A percentile compares a stretch with the other conserved stretches of the same genome.
Conservation (phyloP, 2,329 filamentous ascomycete genomes). For the Sclerotinia trifoliorum region DNA sequence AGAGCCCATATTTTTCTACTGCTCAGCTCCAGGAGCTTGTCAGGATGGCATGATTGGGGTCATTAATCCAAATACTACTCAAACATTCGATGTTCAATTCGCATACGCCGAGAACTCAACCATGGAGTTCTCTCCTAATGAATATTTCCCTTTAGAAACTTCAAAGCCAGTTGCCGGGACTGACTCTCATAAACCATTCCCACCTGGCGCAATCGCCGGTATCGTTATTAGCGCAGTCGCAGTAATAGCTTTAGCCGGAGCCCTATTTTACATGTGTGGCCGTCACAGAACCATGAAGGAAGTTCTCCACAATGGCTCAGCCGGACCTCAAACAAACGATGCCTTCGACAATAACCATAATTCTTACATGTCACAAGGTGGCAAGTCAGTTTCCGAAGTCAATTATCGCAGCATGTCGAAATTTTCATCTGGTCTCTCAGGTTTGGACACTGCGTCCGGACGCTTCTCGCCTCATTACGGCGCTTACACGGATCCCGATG, state of each 20-base stretch:
- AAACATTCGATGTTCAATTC: constrained; percentile 50
- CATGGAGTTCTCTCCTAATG: constrained; percentile 55
- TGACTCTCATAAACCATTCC: constrained; percentile 33
- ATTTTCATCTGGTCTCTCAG: neutral
- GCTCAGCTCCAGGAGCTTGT: constrained; percentile 65
- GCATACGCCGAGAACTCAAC: constrained; percentile 49
- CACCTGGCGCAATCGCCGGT: constrained; percentile 56
- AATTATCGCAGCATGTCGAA: constrained; percentile 33
- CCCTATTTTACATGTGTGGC: constrained; percentile 49
- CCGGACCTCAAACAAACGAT: constrained; percentile 2
- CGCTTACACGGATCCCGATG: constrained; percentile 15
- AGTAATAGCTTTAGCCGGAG: constrained; percentile 46
- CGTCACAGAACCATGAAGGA: constrained; percentile 29
- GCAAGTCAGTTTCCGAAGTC: constrained; percentile 28
- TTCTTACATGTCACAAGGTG: constrained; percentile 30
- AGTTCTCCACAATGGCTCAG: constrained; percentile 17
- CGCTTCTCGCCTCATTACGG: constrained; percentile 16
- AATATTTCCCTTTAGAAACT: constrained; percentile 53
- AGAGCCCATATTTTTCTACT: constrained; percentile 67
- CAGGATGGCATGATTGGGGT: constrained; percentile 71
- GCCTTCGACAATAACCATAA: constrained; percentile 19
- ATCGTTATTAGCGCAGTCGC: constrained; percentile 51
- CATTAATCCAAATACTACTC: constrained; percentile 63
- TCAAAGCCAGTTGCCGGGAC: constrained; percentile 1
- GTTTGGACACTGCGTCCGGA: constrained; percentile 13